A percentile compares a stretch with the other conserved stretches of the same genome.
Evolutionary conservation across 2,329 filamentous ascomycete genomes (phyloP).

Genomic region (Sclerotiophoma versabilis): DNA sequence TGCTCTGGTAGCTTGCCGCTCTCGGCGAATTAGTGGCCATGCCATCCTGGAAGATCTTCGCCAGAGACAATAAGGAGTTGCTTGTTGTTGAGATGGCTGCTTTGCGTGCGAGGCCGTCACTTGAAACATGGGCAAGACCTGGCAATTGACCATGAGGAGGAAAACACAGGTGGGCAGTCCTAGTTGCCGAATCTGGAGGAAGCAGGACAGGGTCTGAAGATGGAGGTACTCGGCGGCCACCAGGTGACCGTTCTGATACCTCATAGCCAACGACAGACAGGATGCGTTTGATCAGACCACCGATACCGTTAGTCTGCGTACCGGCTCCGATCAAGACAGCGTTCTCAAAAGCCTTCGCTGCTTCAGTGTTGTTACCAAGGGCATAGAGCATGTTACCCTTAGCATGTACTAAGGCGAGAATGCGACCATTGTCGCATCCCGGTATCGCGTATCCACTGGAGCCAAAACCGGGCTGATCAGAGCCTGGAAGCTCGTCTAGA

Average conservation of each 20-base stretch:
- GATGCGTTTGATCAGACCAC: constrained; percentile 79
- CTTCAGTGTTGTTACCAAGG: constrained; percentile 78
- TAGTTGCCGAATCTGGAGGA: constrained; percentile 80
- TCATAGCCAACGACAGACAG: constrained; percentile 68
- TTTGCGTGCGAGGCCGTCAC: constrained; percentile 73
- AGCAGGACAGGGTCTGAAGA: constrained; percentile 74
- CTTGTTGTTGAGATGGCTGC: constrained; percentile 92
- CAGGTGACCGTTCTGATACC: constrained; percentile 44
- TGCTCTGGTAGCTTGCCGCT: constrained; percentile 63
- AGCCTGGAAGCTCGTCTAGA: constrained; percentile 49
- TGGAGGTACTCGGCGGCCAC: constrained; percentile 35
- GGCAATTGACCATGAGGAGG: constrained; percentile 76
- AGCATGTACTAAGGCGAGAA: constrained; percentile 91
- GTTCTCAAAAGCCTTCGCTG: constrained; percentile 91
- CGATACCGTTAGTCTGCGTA: constrained; percentile 72
- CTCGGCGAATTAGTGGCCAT: constrained; percentile 76
- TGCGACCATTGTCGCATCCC: constrained; percentile 86
- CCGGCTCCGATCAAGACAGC: constrained; percentile 89
- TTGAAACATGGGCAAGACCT: constrained; percentile 72
- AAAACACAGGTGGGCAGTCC: constrained; percentile 85
- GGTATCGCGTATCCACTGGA: constrained; percentile 86
- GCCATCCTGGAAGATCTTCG: constrained; percentile 97
- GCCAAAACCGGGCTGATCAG: constrained; percentile 66
- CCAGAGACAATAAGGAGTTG: constrained; percentile 90
- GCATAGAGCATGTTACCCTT: constrained; percentile 99